Evolutionary conservation across 176 grass and related monocot genomes (phyloP).

Genomic region (Puccinellia tenuiflora): DNA sequence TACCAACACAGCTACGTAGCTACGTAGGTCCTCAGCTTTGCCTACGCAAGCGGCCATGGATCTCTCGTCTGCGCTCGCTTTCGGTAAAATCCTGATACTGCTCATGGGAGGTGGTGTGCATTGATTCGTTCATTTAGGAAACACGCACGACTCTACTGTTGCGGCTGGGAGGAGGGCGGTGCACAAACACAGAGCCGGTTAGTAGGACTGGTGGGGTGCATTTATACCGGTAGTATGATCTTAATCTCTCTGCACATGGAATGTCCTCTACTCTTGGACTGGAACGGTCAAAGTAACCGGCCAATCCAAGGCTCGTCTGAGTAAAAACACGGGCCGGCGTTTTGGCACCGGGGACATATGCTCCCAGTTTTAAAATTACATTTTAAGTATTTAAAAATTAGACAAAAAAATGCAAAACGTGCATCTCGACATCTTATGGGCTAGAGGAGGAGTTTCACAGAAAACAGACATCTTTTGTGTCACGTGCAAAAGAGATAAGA

Average conservation of each 20-base stretch:
- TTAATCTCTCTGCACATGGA: slow-evolving; percentile 39
- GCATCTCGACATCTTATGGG: too few species aligned
- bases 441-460: too few species aligned
- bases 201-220: not conserved
- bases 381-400: too few species aligned
- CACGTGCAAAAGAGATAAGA: too few species aligned
- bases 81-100: not conserved
- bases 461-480: too few species aligned
- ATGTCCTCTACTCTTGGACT: slow-evolving; percentile 23
- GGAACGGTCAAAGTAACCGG: slow-evolving; percentile 11
- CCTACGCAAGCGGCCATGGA: slow-evolving; percentile 7
- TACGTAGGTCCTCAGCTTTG: not conserved
- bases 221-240: not conserved
- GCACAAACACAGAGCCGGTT: not conserved
- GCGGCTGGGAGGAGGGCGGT: not conserved
- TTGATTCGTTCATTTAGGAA: slow-evolving; percentile 11
- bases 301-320: not conserved
- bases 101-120: not conserved
- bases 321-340: too few species aligned
- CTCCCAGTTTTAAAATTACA: too few species aligned
- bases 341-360: too few species aligned
- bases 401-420: too few species aligned
- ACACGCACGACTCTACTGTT: not conserved
- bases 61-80: not conserved
- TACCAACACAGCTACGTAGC: not conserved